A percentile compares a stretch with the other conserved stretches of the same genome.
These are phyloP conservation scores for Anethum foeniculum DNA, from an alignment of 140 eudicot genomes.

Conservation along the genomic window DNA sequence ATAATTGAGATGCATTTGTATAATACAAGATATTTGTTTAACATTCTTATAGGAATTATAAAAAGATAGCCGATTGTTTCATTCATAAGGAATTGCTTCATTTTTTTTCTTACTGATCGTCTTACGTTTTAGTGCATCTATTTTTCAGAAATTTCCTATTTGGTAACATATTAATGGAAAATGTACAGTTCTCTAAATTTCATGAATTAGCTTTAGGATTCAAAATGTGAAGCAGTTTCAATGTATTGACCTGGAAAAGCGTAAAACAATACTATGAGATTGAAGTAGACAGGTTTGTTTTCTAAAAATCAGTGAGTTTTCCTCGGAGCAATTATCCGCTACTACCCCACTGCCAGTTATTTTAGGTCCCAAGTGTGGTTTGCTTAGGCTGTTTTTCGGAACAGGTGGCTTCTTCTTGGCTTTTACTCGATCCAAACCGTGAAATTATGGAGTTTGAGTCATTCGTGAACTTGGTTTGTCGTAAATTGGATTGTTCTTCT, in stretches of 20 bases:
- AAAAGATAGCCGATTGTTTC: neutral
- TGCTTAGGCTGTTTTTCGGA: neutral
- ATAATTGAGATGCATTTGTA: neutral
- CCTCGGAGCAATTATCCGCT: neutral
- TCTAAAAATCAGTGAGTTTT: neutral
- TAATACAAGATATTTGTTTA: neutral
- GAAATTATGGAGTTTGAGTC: neutral
- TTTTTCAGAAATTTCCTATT: neutral
- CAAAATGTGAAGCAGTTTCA: neutral
- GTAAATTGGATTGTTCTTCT: neutral
- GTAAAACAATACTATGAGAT: neutral
- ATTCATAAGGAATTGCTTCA: neutral
- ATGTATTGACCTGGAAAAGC: neutral
- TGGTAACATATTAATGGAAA: neutral
- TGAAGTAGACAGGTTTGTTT: neutral
- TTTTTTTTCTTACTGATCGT: neutral
- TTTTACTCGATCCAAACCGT: neutral
- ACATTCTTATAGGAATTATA: conserved; percentile 8
- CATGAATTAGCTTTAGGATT: neutral
- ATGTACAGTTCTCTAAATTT: neutral
- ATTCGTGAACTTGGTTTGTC: neutral
- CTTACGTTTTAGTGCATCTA: neutral
- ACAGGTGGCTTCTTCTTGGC: neutral
- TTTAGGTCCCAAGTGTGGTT: neutral
- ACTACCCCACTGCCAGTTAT: neutral